Evolutionary conservation across 768 basidiomycete species (phyloP).

Genomic region (Peribolospora baueri): DNA sequence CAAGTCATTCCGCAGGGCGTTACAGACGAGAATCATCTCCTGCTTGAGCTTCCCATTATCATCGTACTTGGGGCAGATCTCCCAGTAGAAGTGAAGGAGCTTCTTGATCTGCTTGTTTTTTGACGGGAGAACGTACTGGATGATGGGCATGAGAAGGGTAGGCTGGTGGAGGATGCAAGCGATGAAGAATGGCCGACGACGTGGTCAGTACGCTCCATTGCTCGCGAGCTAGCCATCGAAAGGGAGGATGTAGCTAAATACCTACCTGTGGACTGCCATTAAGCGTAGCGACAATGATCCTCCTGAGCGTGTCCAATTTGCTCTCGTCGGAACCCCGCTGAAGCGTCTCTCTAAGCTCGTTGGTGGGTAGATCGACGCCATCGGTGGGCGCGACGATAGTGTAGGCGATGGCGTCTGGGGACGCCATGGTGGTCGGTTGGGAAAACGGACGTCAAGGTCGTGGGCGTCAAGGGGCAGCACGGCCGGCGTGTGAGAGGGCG

Average conservation of each 20-base stretch:
- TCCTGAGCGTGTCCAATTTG: slow-evolving; percentile 84
- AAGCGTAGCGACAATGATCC: slow-evolving; percentile 76
- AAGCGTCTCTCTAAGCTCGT: slow-evolving; percentile 54
- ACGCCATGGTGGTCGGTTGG: not conserved
- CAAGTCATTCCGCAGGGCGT: slow-evolving; percentile 91
- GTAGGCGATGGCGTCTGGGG: not conserved
- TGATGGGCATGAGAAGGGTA: slow-evolving; percentile 74
- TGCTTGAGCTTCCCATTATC: slow-evolving; percentile 94
- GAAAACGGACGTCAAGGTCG: too few relatives aligned
- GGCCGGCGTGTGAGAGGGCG: not conserved
- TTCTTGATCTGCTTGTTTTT: slow-evolving; percentile 94
- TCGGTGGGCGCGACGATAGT: slow-evolving; percentile 27
- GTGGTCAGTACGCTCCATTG: not conserved
- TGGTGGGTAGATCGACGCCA: slow-evolving; percentile 45
- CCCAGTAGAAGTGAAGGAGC: slow-evolving; percentile 72
- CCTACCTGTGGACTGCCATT: slow-evolving; percentile 80
- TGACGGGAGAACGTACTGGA: slow-evolving; percentile 90
- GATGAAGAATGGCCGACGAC: not conserved
- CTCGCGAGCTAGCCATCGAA: not conserved
- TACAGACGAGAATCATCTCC: slow-evolving; percentile 98
- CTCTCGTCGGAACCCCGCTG: slow-evolving; percentile 94
- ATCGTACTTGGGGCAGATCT: slow-evolving; percentile 93
- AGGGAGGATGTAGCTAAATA: not conserved
- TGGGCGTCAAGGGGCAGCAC: not conserved
- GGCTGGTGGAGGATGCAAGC: not conserved